phyloP scores from a whole-genome alignment of 2,329 filamentous ascomycete species.

The Diaporthe australafricana region DNA sequence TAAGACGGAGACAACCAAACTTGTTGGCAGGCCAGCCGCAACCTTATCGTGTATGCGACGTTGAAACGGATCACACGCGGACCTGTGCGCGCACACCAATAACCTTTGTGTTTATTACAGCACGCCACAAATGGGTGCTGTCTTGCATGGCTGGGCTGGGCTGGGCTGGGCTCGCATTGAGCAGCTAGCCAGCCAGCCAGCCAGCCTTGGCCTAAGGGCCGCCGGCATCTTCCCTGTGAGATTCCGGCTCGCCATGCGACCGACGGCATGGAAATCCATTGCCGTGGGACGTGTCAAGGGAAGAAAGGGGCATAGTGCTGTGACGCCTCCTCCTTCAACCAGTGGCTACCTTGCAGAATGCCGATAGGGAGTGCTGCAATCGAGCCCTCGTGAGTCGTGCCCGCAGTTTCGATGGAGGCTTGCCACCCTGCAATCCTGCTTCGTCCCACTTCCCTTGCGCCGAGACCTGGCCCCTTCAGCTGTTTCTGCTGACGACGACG shows the following conservation, averaged over 20 bases:
- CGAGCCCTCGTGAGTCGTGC: constrained; percentile 21
- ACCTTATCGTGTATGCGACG: constrained; percentile 22
- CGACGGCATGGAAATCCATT: constrained; percentile 12
- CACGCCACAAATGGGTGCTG: constrained; percentile 11
- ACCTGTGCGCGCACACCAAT: constrained; percentile 9
- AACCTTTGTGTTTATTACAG: constrained; percentile 24
- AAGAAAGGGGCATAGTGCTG: neutral
- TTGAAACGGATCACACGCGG: constrained; percentile 10
- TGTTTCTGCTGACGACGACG: constrained; percentile 29
- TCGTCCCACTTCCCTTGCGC: constrained; percentile 8
- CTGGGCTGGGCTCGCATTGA: constrained; percentile 21
- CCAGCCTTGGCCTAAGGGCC: constrained; percentile 1
- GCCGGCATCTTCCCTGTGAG: constrained; percentile 14
- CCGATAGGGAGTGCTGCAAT: constrained; percentile 2
- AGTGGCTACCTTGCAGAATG: constrained; percentile 16
- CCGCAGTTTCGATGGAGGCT: constrained; percentile 25
- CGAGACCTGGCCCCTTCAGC: neutral
- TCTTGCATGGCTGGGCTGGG: neutral
- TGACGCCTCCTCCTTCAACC: constrained; percentile 4
- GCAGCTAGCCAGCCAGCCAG: neutral
- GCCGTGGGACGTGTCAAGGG: constrained; percentile 21
- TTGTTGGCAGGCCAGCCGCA: constrained; percentile 7
- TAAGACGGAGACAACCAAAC: neutral
- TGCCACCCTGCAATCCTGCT: constrained; percentile 6
- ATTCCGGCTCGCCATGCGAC: neutral